Evolutionary conservation across 2,329 filamentous ascomycete genomes (phyloP).

Genomic region (Piedraia hortae): DNA sequence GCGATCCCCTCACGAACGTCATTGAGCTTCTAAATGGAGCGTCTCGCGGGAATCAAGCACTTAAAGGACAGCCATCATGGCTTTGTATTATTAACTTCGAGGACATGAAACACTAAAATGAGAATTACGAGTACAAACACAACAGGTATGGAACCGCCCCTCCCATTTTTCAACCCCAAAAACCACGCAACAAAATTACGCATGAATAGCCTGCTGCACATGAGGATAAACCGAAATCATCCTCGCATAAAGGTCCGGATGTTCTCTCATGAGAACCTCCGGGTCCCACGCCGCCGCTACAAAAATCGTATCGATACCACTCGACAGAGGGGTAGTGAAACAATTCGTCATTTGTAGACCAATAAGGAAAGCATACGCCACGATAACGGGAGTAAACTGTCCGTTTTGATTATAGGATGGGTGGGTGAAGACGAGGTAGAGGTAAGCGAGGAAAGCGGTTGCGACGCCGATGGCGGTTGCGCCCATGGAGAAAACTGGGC

Average conservation of each 20-base stretch:
- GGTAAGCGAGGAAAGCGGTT: conserved; percentile 53
- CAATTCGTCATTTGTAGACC: conserved; percentile 73
- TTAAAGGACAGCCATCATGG: no score
- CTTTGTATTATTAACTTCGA: no score
- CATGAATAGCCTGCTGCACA: conserved; percentile 8
- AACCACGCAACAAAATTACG: no score
- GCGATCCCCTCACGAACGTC: no score
- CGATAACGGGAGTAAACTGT: conserved; percentile 45
- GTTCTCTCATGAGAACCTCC: conserved; percentile 49
- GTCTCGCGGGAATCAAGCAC: no score
- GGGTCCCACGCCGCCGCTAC: conserved; percentile 44
- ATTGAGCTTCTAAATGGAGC: no score
- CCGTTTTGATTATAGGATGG: conserved; percentile 45
- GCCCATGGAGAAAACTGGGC: conserved; percentile 22
- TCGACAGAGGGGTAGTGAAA: conserved; percentile 66
- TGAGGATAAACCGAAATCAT: conserved; percentile 65
- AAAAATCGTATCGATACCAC: conserved; percentile 79
- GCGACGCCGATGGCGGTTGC: conserved; percentile 61
- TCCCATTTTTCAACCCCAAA: no score
- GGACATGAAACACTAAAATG: no score
- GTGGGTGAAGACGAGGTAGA: conserved; percentile 65
- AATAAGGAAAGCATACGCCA: conserved; percentile 70
- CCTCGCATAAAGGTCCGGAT: conserved; percentile 51
- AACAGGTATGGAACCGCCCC: no score
- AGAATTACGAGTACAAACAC: no score